Evolutionary conservation across 129 eudicot genomes (phyloP).

Genomic region (Lactuca sativa): DNA sequence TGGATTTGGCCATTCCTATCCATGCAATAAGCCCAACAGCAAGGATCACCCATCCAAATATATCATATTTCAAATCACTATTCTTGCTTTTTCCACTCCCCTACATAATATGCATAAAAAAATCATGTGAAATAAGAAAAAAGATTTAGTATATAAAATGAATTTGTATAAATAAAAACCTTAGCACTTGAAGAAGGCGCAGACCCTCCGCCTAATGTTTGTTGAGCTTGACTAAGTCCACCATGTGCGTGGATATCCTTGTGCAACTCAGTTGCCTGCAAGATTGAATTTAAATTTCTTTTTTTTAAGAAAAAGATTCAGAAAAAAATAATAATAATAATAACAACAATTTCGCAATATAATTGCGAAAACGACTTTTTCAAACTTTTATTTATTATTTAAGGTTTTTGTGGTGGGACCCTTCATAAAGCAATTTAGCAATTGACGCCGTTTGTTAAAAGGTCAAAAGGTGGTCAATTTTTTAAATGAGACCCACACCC

Average conservation of each 20-base stretch:
- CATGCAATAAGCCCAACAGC: conserved; percentile 57
- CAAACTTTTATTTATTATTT: too few species aligned
- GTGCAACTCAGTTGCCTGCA: conserved; percentile 51
- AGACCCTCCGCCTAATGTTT: conserved; percentile 34
- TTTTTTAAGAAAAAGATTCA: too few species aligned
- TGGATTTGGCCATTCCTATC: conserved; percentile 56
- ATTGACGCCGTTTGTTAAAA: too few species aligned
- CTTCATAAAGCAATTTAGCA: too few species aligned
- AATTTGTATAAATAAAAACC: conserved; percentile 17
- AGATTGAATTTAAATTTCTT: not conserved
- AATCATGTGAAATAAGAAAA: not conserved
- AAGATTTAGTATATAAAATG: not conserved
- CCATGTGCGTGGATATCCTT: conserved; percentile 36
- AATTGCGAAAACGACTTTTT: too few species aligned
- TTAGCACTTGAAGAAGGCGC: conserved; percentile 36
- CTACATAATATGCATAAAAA: conserved; percentile 29
- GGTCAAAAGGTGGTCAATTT: too few species aligned
- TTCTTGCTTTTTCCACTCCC: conserved; percentile 39
- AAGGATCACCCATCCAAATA: conserved; percentile 61
- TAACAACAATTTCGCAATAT: too few species aligned
- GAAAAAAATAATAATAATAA: too few species aligned
- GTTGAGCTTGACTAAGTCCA: conserved; percentile 41
- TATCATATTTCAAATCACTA: conserved; percentile 53
- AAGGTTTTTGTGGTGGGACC: too few species aligned
- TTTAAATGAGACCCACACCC: too few species aligned